Evolutionary conservation across 2,329 filamentous ascomycete species (phyloP), one percentile per base, ranked within the genome.

Genomic region (Trichoderma cornu-damae): DNA sequence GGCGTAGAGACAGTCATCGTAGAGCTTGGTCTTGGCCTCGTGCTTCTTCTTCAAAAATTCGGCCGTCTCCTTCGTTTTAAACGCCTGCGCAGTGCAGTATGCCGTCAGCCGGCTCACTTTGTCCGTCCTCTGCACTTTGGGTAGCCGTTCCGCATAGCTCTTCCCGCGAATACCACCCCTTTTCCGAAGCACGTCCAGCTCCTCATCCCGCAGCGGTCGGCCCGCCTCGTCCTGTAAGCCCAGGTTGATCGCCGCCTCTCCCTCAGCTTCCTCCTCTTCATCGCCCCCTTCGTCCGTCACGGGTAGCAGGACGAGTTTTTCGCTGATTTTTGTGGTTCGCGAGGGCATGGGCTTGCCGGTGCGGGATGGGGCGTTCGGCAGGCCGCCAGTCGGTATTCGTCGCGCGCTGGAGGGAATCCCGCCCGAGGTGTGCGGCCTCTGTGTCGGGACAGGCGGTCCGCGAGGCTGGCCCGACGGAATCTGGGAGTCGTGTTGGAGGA

Each of bases 1-100:
- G 24, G 87, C 90, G 69, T 99, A 99, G 22, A 99, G 77, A 68
- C 94, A 99, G 72, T 99, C 94, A 71, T 99, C 94, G 73, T 99
- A 99, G 4, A 97, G 79, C 73, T 99, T 99, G 12, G 93, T 96
- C 73, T 91, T 88, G 1, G 92, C 93, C 30, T 88, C 86, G 73
- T 99, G 94, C 66, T 87, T 87, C 62, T 89, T 89, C 65, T 89
- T 87, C 60, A 96, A 78, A 69, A 99, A 99, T 32, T 89, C 84
- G 12, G 92, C 90, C n/a, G 91, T 90, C 24, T 86, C 83, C 65
- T 88, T 87, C 75, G 96, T 85, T 74, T 93, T 96, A 75, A 92
- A 97, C 6, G 88, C 89, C 71, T 96, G 90, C 0, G 94, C 93
- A 0, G 91, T 97, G 72, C 93, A 97, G 72, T 97, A 99, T 9